Evolutionary conservation across 179 eudicot species (phyloP).

Genomic region (Gypsophila paniculata): DNA sequence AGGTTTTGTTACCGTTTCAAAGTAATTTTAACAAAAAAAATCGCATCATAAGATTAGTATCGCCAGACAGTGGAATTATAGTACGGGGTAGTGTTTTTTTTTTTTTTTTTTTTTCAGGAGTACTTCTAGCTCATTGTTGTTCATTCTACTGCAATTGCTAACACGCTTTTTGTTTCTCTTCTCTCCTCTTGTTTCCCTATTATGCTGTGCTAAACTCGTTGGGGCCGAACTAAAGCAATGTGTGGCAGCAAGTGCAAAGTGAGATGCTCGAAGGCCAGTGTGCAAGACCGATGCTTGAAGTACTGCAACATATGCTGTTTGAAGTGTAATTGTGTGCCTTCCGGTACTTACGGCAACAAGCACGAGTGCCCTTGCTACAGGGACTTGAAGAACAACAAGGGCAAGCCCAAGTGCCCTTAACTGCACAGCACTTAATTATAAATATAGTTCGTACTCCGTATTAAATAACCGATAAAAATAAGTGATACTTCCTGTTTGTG

Average conservation of each 20-base stretch:
- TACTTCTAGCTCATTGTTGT: neutral
- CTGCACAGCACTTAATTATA: neutral
- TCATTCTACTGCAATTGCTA: neutral
- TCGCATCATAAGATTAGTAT: neutral
- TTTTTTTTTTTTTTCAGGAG: no score
- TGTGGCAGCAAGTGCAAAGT: constrained; percentile 24
- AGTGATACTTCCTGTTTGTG: neutral
- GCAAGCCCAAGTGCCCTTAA: constrained; percentile 33
- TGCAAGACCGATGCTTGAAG: constrained; percentile 26
- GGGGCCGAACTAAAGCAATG: neutral
- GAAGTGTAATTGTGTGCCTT: constrained; percentile 28
- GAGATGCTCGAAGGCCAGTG: constrained; percentile 28
- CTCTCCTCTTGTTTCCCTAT: neutral
- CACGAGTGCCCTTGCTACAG: constrained; percentile 33
- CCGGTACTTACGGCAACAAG: constrained; percentile 31
- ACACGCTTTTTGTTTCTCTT: neutral
- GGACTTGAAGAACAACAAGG: constrained; percentile 29
- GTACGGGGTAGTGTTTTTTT: no score
- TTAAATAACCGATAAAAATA: neutral
- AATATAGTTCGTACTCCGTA: no score
- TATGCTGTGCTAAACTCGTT: no score
- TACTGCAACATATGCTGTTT: constrained; percentile 31
- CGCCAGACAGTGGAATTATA: neutral
- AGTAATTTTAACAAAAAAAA: no score
- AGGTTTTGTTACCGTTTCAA: no score